Base-by-base conservation (phyloP, 805 yeast species). In the Monosporozyma yasuniensis region DNA sequence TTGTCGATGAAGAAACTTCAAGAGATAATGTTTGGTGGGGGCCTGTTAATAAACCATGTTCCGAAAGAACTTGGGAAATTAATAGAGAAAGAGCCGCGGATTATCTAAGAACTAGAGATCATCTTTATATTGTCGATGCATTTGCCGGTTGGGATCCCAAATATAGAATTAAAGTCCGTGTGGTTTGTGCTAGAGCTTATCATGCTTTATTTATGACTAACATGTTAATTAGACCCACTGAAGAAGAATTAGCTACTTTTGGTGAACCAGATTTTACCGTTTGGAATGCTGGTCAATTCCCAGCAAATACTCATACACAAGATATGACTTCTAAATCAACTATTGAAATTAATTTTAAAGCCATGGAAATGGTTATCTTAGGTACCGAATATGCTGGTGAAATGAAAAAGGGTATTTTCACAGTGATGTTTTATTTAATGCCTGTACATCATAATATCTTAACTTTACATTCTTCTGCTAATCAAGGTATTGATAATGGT, bases 351-450 rank as follows among this genome's bases (percentile, higher is more conserved):
- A 91, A 91, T 74, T 91, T 91, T 79, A 86, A 89, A 74, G 88
- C 80, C 59, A 90, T 90, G 96, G 99, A 93, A 76, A 91, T 93
- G 99, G 89, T 91, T 56, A 93, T 91, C 65, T 78, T 93, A 61
- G 99, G 99, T 72, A 91, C 98, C 43, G 99, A 91, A 76, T 91
- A 91, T 67, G 99, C 99, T 49, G 99, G 99, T 65, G 99, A 91
- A 77, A 91, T 91, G 99, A 91, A 91, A 78, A 91, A 91, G 77
- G 99, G 99, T 75, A 89, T 91, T 64, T 89, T 91, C 80, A 89
- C 98, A 21, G 98, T 91, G 54, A 91, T 91, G 99, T 91, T 93
- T 75, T 91, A 91, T 78, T 77, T 93, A 70, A 90, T 90, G 97
- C 99, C 99, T 50, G 83, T 93, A 60, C 87, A 79, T 70, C 86